A percentile compares a stretch with the other conserved stretches of the same genome.
These are phyloP conservation scores for Mesembryanthemum crystallinum DNA, from an alignment of 148 eudicot genomes.

Conservation along the genomic window DNA sequence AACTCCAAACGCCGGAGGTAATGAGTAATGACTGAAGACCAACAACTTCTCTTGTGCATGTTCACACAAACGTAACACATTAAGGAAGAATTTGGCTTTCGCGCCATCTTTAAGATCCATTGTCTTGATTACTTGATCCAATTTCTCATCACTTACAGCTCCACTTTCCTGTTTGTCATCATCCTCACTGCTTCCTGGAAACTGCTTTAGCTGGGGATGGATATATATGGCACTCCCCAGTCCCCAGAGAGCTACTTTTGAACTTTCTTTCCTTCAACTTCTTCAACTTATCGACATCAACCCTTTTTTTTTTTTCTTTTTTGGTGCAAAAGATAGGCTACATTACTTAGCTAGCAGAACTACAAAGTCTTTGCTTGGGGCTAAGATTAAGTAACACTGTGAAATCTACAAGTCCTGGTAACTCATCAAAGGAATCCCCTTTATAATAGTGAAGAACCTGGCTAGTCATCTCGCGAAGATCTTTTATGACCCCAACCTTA, in stretches of 20 bases:
- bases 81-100: conserved; percentile 71
- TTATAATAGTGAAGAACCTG: conserved; percentile 75
- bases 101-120: conserved; percentile 57
- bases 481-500: conserved; percentile 54
- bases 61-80: conserved; percentile 59
- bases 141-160: conserved; percentile 27
- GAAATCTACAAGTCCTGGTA: conserved; percentile 76
- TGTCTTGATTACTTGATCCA: conserved; percentile 50
- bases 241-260: conserved; percentile 49
- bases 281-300: conserved; percentile 47
- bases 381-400: conserved; percentile 60
- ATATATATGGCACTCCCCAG: conserved; percentile 62
- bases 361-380: conserved; percentile 52
- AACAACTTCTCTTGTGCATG: conserved; percentile 60
- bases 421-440: conserved; percentile 78
- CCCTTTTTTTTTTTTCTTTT: too few relatives aligned
- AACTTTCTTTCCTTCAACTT: conserved; percentile 45
- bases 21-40: conserved; percentile 75
- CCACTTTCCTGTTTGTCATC: conserved; percentile 17
- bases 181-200: conserved; percentile 40
- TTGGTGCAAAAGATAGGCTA: too few relatives aligned
- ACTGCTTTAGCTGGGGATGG: conserved; percentile 61
- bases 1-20: conserved; percentile 70
- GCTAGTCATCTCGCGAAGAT: conserved; percentile 72
- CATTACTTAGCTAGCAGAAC: too few relatives aligned